These are phyloP conservation scores for Cutaneotrichosporon cutaneum DNA, from an alignment of 1,284 basidiomycete genomes.

Conservation along the genomic window DNA sequence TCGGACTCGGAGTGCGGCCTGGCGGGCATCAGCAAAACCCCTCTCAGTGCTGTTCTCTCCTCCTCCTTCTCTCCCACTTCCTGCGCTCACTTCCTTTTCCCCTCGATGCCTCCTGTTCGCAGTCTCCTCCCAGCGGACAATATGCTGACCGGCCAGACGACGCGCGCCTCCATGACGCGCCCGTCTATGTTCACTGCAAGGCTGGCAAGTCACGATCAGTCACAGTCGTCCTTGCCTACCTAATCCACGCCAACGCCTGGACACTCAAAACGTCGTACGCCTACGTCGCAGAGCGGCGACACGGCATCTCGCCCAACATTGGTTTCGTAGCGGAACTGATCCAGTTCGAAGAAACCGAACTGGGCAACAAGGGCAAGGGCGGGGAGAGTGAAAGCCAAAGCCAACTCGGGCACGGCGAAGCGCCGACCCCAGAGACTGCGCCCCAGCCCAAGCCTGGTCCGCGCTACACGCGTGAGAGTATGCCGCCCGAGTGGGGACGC, in stretches of 20 bases:
- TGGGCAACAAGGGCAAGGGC: slow-evolving; percentile 55
- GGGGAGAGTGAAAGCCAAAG: neutral
- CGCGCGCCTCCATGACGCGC: slow-evolving; percentile 78
- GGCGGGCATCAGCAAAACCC: neutral
- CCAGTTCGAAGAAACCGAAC: slow-evolving; percentile 87
- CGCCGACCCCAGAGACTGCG: neutral
- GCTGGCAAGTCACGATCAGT: slow-evolving; percentile 94
- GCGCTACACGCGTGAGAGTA: slow-evolving; percentile 66
- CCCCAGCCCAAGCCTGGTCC: slow-evolving; percentile 28
- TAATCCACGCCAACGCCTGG: slow-evolving; percentile 96
- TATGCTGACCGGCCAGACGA: slow-evolving; percentile 63
- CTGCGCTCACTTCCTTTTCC: neutral
- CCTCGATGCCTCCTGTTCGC: neutral
- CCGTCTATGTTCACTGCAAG: slow-evolving; percentile 94
- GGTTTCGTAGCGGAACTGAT: slow-evolving; percentile 96
- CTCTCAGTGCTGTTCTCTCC: neutral
- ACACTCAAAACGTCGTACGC: slow-evolving; percentile 83
- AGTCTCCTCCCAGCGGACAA: neutral
- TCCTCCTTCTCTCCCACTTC: neutral
- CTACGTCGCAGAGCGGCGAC: slow-evolving; percentile 84
- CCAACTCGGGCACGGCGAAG: neutral
- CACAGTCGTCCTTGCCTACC: slow-evolving; percentile 94
- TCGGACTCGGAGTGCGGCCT: too few relatives aligned
- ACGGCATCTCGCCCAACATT: slow-evolving; percentile 95
- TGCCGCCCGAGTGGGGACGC: slow-evolving; percentile 60